Evolutionary conservation across 768 basidiomycete species (phyloP).

Genomic region (Melanogaster broomeanus): DNA sequence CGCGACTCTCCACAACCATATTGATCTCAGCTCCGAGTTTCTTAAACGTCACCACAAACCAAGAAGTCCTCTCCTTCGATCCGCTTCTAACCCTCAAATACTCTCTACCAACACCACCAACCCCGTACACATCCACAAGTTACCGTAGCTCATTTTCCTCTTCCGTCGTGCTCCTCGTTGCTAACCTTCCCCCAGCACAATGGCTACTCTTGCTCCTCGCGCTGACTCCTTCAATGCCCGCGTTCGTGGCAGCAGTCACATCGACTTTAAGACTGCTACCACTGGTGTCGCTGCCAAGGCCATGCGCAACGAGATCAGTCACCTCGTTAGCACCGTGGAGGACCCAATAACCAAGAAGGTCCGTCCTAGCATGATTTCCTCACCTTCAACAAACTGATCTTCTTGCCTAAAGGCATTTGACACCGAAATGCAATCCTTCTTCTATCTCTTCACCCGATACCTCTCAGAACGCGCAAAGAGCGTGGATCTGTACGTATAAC

Average conservation of each 20-base stretch:
- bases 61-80: slow-evolving; percentile 43
- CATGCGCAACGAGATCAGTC: slow-evolving; percentile 97
- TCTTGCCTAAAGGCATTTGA: slow-evolving; percentile 76
- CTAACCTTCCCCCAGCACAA: slow-evolving; percentile 42
- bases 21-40: slow-evolving; percentile 40
- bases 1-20: slow-evolving; percentile 31
- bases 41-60: slow-evolving; percentile 68
- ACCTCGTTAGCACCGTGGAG: slow-evolving; percentile 84
- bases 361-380: slow-evolving; percentile 5
- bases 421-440: slow-evolving; percentile 84
- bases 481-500: slow-evolving; percentile 65
- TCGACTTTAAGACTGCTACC: slow-evolving; percentile 98
- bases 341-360: slow-evolving; percentile 86
- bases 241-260: slow-evolving; percentile 75
- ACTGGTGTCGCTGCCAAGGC: slow-evolving; percentile 92
- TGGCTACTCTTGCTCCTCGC: slow-evolving; percentile 58
- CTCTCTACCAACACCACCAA: slow-evolving; percentile 67
- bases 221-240: slow-evolving; percentile 70
- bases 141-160: slow-evolving; percentile 35
- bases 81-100: slow-evolving; percentile 50
- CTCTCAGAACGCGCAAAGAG: slow-evolving; percentile 66
- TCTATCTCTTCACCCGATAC: slow-evolving; percentile 81
- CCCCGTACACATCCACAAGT: slow-evolving; percentile 56
- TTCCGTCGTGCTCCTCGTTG: slow-evolving; percentile 8
- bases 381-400: slow-evolving; percentile 17